Percentiles rank a stretch among this genome's conserved stretches.
Evolutionary conservation across 108 stramenopile genomes (phyloP).

Genomic region (Mediolabrus comicus): DNA sequence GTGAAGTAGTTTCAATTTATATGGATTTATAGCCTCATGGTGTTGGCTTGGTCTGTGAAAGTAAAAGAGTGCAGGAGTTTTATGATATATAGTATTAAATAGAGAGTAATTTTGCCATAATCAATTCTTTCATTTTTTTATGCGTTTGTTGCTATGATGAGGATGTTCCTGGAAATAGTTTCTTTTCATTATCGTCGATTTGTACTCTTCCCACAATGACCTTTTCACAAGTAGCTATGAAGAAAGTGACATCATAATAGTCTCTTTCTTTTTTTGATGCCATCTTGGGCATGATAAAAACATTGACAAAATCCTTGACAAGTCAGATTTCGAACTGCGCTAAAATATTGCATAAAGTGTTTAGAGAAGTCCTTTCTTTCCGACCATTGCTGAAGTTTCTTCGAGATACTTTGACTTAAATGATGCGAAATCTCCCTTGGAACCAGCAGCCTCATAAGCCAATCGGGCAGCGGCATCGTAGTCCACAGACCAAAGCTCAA

Average conservation of each 20-base stretch:
- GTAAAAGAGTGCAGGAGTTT: too few relatives aligned
- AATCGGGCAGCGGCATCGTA: conserved; percentile 56
- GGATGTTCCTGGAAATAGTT: background rate
- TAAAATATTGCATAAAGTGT: background rate
- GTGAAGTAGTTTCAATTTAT: background rate
- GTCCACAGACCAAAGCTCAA: conserved; percentile 41
- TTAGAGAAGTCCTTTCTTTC: conserved; percentile 31
- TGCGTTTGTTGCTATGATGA: background rate
- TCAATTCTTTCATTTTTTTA: background rate
- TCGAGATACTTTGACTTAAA: conserved; percentile 56
- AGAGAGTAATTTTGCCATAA: too few relatives aligned
- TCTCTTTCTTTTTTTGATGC: background rate
- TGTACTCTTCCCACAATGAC: background rate
- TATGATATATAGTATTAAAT: too few relatives aligned
- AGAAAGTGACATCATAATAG: background rate
- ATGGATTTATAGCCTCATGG: background rate
- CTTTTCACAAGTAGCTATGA: background rate
- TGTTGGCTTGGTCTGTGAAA: too few relatives aligned
- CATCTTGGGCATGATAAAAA: background rate
- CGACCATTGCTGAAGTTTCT: conserved; percentile 48
- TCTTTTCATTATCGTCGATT: background rate
- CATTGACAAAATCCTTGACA: background rate
- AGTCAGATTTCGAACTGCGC: background rate
- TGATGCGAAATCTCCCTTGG: conserved; percentile 47
- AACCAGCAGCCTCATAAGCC: conserved; percentile 56